phyloP scores from a whole-genome alignment of 345 rosid species.

The Hibiscus mutabilis region DNA sequence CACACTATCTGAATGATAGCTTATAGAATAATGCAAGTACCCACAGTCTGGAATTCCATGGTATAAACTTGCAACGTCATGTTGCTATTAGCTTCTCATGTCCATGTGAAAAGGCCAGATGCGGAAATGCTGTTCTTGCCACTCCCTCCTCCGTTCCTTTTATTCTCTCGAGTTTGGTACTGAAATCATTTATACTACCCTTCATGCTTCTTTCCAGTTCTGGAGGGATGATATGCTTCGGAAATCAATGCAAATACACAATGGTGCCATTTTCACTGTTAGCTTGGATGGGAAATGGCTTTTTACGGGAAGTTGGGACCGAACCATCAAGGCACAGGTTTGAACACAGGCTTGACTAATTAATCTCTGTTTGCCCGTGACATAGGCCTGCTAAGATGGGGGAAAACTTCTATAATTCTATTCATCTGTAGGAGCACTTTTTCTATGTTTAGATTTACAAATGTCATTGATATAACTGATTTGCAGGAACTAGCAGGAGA shows the following conservation, averaged over 20 bases:
- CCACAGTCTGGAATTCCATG: neutral
- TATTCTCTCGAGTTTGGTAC: neutral
- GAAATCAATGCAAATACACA: slow-evolving; percentile 47
- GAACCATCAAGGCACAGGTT: slow-evolving; percentile 62
- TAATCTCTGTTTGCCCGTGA: neutral
- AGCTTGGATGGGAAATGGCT: slow-evolving; percentile 56
- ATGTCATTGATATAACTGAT: neutral
- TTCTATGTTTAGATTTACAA: slow-evolving; percentile 1
- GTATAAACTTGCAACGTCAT: neutral
- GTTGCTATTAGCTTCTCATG: slow-evolving; percentile 4
- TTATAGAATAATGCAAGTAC: neutral
- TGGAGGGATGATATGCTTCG: slow-evolving; percentile 64
- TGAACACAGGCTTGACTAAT: neutral
- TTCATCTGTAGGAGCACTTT: neutral
- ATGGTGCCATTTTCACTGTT: slow-evolving; percentile 56
- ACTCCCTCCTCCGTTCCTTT: neutral
- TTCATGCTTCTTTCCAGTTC: slow-evolving; percentile 34
- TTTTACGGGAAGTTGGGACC: slow-evolving; percentile 89
- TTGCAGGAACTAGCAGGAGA: slow-evolving; percentile 70
- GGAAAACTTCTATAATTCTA: neutral
- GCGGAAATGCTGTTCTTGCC: neutral
- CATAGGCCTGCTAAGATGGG: neutral
- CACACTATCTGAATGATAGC: neutral
- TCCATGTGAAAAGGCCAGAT: neutral
- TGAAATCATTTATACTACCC: neutral